Base-by-base conservation (phyloP, 768 basidiomycete genomes). In the Phaffia tasmanica region DNA sequence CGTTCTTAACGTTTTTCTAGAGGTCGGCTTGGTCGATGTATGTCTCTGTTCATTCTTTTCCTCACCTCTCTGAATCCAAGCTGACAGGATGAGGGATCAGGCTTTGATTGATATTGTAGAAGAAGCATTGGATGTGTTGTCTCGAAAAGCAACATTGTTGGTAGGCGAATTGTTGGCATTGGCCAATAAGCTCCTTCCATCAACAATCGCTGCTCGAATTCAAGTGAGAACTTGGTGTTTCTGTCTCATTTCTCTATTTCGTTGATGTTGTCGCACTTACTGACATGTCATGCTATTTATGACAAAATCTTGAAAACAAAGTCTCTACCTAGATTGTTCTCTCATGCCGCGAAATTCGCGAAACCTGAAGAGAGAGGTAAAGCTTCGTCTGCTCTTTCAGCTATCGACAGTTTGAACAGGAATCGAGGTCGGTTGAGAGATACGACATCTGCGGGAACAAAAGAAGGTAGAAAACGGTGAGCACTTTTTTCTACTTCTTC, bases 371-470 rank as follows among this genome's bases (percentile, higher is more conserved):
- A 88, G 70, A 79, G 91, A 54, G 88, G 90, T 67, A 80, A 90
- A 14, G 94, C 93, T 3, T 85, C 87, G 18, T 83, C 87, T 3
- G 85, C 92, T 0, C 78, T 99, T 62, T 85, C 88, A 0, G 85
- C 88, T 0, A 89, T 99, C 53, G 90, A 94, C 72, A 90, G 87
- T 72, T 86, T 94, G 75, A 91, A 93, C 72, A 85, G 94, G n/a
- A 92, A 95, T 75, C 83, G 83, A 65, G 78, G 84, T 8, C 82
- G 87, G 57, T 72, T 88, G 48, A 85, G 35, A 42, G 35, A 87
- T 72, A 83, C 86, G 18, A 51, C n/a, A n/a, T 19, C 27, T 1
- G 77, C 75, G 11, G 74, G 79, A 51, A 75, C 80, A 35, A 85
- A 82, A 70, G 80, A 80, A 69, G 75, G 81, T 53, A 83, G 89